Evolutionary conservation across 768 basidiomycete genomes (phyloP).

Genomic region (Krasilnikovozyma curviuscula): DNA sequence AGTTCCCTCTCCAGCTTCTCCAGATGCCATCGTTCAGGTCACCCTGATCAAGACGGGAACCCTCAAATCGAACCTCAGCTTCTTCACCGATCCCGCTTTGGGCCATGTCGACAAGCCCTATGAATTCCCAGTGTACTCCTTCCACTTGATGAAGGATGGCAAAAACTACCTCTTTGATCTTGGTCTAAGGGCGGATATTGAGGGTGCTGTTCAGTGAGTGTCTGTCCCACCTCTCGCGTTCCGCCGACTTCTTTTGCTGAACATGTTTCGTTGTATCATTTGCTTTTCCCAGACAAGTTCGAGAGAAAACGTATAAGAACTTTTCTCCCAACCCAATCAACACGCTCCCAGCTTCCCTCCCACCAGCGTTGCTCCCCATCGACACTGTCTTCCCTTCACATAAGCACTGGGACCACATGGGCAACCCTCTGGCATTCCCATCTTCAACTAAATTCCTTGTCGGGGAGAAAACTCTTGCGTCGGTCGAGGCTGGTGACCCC

Average conservation of each 20-base stretch:
- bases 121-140: slow-evolving; percentile 12
- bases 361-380: slow-evolving; percentile 9
- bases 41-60: slow-evolving; percentile 11
- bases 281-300: background rate
- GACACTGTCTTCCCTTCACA: slow-evolving; percentile 14
- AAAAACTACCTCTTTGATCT: slow-evolving; percentile 14
- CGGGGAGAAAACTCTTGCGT: slow-evolving; percentile 13
- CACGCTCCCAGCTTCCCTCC: slow-evolving; percentile 10
- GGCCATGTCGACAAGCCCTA: slow-evolving; percentile 9
- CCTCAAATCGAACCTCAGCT: slow-evolving; percentile 3
- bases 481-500: slow-evolving; percentile 13
- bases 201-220: slow-evolving; percentile 14
- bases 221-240: background rate
- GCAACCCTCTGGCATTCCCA: slow-evolving; percentile 14
- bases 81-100: slow-evolving; percentile 9
- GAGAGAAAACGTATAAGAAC: slow-evolving; percentile 7
- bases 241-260: no score
- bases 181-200: slow-evolving; percentile 13
- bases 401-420: slow-evolving; percentile 17
- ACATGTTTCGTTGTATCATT: no score
- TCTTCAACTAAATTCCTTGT: slow-evolving; percentile 6
- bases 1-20: slow-evolving; percentile 10
- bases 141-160: slow-evolving; percentile 14
- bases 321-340: slow-evolving; percentile 9
- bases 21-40: slow-evolving; percentile 9